Conservation (phyloP, 2,329 filamentous ascomycete genomes). For the Pyricularia sp. region DNA sequence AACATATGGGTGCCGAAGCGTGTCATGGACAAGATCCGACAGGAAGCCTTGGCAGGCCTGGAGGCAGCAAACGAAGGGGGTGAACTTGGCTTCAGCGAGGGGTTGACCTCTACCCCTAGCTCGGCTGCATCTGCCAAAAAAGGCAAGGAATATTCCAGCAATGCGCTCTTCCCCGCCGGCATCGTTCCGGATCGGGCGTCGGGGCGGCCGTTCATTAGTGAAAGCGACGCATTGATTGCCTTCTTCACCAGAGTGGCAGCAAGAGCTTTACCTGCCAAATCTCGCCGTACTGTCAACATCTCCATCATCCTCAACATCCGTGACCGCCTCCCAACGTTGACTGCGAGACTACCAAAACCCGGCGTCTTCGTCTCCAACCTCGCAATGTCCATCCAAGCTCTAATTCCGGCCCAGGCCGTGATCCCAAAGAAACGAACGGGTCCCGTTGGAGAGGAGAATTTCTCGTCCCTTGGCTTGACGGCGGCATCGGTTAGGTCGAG, state of each 20-base stretch:
- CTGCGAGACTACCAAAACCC: background rate
- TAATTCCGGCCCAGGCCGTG: background rate
- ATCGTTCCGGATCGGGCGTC: constrained; percentile 2
- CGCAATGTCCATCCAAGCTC: constrained; percentile 1
- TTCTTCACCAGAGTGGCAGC: constrained; percentile 1
- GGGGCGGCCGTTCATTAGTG: constrained; percentile 1
- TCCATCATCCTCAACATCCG: constrained; percentile 2
- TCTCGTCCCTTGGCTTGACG: background rate
- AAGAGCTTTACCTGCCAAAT: background rate
- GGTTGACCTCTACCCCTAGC: background rate
- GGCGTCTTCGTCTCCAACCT: constrained; percentile 2
- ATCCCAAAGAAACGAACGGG: background rate
- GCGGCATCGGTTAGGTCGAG: background rate
- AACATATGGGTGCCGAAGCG: constrained; percentile 3
- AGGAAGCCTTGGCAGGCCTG: constrained; percentile 3
- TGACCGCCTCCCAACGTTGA: constrained; percentile 1
- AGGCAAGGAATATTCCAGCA: background rate
- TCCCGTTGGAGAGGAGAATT: background rate
- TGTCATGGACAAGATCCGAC: background rate
- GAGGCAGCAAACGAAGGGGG: background rate
- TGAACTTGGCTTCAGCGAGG: background rate
- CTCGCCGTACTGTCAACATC: background rate
- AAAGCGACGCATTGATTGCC: constrained; percentile 1
- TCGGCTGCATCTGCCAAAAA: background rate
- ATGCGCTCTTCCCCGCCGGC: constrained; percentile 1